Base-by-base conservation (phyloP, 371 early-diverging fungal genomes). In the Apophysomyces sp. region DNA sequence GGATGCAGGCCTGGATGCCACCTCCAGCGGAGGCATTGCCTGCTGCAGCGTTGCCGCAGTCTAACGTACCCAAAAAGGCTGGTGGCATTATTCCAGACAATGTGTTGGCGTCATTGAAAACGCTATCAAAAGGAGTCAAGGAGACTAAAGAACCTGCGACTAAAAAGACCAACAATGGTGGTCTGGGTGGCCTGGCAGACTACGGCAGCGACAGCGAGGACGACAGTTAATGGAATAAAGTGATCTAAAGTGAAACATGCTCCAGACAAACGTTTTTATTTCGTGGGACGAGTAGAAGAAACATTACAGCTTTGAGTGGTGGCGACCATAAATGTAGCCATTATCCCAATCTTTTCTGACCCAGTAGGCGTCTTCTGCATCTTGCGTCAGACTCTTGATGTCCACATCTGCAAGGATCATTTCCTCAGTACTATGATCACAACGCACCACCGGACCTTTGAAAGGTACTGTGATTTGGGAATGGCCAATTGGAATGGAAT, bases 171-270 rank as follows among this genome's bases (percentile, higher is more conserved):
- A 51, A 21, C 4, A 49, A 11, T 28, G 41, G 52, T 39, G 69
- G 67, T 2, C 55, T 78, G 15, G 71, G 69, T 5, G 63, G 55
- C 52, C 58, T 74, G 44, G 74, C 78, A 41, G 68, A 69, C 53
- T 82, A 82, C 62, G 82, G 77, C 13, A 81, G 80, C 40, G 76
- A 78, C 52, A 72, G 73, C 30, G 84, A 82, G 28, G 59, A 58
- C 8, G 66, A 70, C 11, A 24, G 24, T 16, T 44, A 44, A 44
- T 18, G 8, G 18, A n/a, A 41, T 41, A 41, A 41, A 41, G 34
- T n/a, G n/a, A n/a, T n/a, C n/a, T n/a, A n/a, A n/a, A n/a, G n/a
- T n/a, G n/a, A n/a, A n/a, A n/a, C n/a, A n/a, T n/a, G n/a, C n/a
- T n/a, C n/a, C n/a, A n/a, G n/a, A n/a, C n/a, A n/a, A n/a, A n/a